Evolutionary conservation across 2,329 filamentous ascomycete genomes (phyloP).

Genomic region (Venturiaceae sp.): DNA sequence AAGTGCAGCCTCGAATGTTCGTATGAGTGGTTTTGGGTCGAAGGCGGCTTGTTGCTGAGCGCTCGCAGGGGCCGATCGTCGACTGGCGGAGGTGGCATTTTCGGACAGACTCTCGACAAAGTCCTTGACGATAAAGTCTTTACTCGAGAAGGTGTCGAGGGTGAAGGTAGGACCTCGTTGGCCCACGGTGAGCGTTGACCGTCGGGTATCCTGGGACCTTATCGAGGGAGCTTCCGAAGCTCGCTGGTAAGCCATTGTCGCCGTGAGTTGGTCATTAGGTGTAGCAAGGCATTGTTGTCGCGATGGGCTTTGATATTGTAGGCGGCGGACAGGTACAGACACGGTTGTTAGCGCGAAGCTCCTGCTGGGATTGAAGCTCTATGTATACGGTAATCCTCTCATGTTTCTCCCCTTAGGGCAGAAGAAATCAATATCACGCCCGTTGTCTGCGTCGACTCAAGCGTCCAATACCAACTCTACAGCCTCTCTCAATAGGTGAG

Average conservation of each 20-base stretch:
- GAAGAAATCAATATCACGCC: no score
- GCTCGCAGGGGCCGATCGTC: conserved; percentile 54
- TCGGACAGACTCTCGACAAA: conserved; percentile 93
- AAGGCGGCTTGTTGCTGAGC: conserved; percentile 49
- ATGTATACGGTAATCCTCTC: no score
- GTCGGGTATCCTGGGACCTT: background rate
- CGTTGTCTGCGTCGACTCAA: no score
- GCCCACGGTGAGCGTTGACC: background rate
- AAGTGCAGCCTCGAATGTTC: conserved; percentile 76
- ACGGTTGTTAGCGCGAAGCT: no score
- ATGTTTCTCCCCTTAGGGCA: no score
- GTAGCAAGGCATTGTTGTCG: background rate
- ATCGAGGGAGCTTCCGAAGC: background rate
- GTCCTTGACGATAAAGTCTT: conserved; percentile 94
- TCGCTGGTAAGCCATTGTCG: background rate
- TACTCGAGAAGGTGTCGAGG: conserved; percentile 59
- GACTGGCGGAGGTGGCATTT: conserved; percentile 65
- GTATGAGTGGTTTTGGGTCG: conserved; percentile 92
- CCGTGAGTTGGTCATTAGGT: no score
- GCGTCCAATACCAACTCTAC: no score
- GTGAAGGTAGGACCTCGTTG: conserved; percentile 66
- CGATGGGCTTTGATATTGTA: background rate
- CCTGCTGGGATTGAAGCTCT: no score
- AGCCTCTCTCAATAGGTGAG: no score
- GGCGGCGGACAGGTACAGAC: no score